phyloP scores from a whole-genome alignment of 345 rosid genomes.

The Hypericum perforatum region DNA sequence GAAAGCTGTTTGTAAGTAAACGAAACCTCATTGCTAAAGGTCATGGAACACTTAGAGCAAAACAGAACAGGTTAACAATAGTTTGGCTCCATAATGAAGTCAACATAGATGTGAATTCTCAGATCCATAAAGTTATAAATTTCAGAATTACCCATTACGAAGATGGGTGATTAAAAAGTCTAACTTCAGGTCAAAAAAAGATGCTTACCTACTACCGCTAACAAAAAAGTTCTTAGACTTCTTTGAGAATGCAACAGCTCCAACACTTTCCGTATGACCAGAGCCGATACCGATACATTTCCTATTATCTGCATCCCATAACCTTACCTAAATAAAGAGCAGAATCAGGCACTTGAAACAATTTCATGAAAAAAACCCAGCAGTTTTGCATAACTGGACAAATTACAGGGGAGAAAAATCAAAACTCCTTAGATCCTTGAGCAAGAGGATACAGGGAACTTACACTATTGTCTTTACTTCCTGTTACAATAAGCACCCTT shows the following conservation, averaged over 20 bases:
- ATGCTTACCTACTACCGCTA: slow-evolving; percentile 81
- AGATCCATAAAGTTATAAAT: too few species aligned
- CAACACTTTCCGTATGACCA: slow-evolving; percentile 88
- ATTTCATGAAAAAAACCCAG: slow-evolving; percentile 7
- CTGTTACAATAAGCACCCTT: slow-evolving; percentile 54
- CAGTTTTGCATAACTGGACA: not conserved
- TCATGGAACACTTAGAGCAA: too few species aligned
- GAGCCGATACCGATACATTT: slow-evolving; percentile 76
- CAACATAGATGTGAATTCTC: too few species aligned
- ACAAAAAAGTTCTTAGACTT: slow-evolving; percentile 58
- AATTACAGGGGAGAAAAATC: not conserved
- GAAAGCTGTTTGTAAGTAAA: too few species aligned
- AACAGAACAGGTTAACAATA: too few species aligned
- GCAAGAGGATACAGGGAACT: slow-evolving; percentile 23
- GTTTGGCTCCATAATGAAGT: too few species aligned
- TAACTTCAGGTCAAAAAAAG: not conserved
- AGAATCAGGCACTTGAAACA: not conserved
- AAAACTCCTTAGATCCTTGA: not conserved
- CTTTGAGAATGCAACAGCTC: slow-evolving; percentile 84
- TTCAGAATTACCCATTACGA: too few species aligned
- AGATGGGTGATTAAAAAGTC: too few species aligned
- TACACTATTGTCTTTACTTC: slow-evolving; percentile 89
- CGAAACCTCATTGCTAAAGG: too few species aligned
- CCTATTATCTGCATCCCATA: slow-evolving; percentile 66
- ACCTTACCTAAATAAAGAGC: slow-evolving; percentile 52